phyloP scores from a whole-genome alignment of 2,329 filamentous ascomycete genomes.

The Aspergillus ustus region DNA sequence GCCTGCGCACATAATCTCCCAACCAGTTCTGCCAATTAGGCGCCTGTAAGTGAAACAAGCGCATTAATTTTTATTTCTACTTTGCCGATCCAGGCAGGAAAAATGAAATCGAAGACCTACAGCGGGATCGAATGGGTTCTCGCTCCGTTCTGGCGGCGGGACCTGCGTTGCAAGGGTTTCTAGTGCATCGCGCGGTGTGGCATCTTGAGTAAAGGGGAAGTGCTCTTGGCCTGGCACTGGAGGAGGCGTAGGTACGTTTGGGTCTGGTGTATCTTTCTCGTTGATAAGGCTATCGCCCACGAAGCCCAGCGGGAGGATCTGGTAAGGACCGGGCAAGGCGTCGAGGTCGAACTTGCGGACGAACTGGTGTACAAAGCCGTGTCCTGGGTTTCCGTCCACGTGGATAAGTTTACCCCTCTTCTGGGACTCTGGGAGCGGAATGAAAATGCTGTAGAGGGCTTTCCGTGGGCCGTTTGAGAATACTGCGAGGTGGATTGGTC shows the following conservation, averaged over 20 bases:
- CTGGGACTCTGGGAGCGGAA: conserved; percentile 25
- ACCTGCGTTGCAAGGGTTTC: conserved; percentile 9
- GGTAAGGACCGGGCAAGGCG: background rate
- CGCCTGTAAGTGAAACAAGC: background rate
- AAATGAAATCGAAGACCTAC: background rate
- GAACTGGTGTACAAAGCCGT: conserved; percentile 13
- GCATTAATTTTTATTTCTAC: background rate
- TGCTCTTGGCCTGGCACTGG: background rate
- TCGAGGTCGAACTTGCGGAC: background rate
- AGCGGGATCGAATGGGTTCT: conserved; percentile 3
- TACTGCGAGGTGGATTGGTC: conserved; percentile 6
- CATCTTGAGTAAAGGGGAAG: background rate
- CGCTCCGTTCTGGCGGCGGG: background rate
- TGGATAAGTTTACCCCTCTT: conserved; percentile 20
- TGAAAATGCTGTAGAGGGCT: conserved; percentile 5
- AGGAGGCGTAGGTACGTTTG: background rate
- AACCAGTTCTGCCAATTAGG: conserved; percentile 10
- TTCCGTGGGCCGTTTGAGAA: conserved; percentile 9
- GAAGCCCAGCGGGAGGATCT: background rate
- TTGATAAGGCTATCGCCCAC: background rate
- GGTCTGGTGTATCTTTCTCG: background rate
- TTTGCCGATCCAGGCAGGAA: background rate
- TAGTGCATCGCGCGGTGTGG: conserved; percentile 6
- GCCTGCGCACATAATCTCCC: conserved; percentile 6
- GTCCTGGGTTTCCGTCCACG: conserved; percentile 16